Percentiles rank a stretch among this genome's conserved stretches.
phyloP scores from a whole-genome alignment of 148 eudicot species.

The Salicornia ramosissima region DNA sequence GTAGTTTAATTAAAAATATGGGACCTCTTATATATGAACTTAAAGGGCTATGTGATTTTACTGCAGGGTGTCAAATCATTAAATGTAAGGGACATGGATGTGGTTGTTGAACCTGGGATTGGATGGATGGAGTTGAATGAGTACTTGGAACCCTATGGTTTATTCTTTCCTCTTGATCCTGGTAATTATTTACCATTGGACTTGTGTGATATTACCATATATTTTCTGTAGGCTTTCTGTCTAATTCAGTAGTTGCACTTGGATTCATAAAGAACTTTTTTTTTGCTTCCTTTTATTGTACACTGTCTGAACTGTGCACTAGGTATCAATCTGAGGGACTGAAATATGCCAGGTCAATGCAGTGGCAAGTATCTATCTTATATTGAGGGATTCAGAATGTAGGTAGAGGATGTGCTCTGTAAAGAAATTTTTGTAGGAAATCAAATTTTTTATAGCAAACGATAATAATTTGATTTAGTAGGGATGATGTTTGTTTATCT shows the following conservation, averaged over 20 bases:
- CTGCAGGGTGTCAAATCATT: slow-evolving; percentile 70
- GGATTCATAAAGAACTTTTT: not conserved
- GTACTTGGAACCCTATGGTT: slow-evolving; percentile 86
- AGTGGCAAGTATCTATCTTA: not conserved
- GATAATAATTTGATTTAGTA: no score
- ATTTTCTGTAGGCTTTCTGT: not conserved
- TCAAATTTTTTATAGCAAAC: not conserved
- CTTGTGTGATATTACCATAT: not conserved
- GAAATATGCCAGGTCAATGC: not conserved
- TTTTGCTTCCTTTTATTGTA: not conserved
- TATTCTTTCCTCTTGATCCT: slow-evolving; percentile 97
- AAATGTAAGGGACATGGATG: slow-evolving; percentile 95
- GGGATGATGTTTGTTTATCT: not conserved
- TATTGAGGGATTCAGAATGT: not conserved
- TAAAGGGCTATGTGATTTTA: not conserved
- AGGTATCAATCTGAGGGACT: not conserved
- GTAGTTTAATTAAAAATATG: not conserved
- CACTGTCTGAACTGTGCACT: not conserved
- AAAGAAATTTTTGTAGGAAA: not conserved
- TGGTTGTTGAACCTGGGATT: slow-evolving; percentile 98
- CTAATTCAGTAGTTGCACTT: not conserved
- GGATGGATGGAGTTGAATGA: slow-evolving; percentile 99
- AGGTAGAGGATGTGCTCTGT: not conserved
- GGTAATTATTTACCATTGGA: slow-evolving; percentile 41
- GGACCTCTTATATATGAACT: not conserved